Conservation (phyloP, 345 rosid species). For the Mercurialis annua region DNA sequence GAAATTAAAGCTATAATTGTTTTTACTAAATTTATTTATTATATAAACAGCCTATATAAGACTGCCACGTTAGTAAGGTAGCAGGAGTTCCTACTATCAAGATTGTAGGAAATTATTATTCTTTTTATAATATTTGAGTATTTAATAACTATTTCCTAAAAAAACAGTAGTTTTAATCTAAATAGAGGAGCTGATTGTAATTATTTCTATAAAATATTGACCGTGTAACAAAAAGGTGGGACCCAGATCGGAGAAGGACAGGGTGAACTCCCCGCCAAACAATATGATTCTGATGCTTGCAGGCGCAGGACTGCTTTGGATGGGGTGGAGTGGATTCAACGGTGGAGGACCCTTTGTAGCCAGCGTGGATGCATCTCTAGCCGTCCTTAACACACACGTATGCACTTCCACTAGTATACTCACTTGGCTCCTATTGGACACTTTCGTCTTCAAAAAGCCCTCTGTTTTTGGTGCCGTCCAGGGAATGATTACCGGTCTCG, state of each 20-base stretch:
- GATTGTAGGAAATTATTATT: too few species aligned
- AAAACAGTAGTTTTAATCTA: too few species aligned
- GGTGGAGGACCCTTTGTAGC: conserved; percentile 41
- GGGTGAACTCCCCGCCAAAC: conserved; percentile 43
- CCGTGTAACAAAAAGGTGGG: conserved; percentile 32
- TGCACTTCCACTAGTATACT: conserved; percentile 44
- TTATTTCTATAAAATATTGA: too few species aligned
- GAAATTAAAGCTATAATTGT: too few species aligned
- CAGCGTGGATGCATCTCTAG: conserved; percentile 40
- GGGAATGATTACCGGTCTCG: conserved; percentile 54
- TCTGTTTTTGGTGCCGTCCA: conserved; percentile 39
- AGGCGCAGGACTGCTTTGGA: conserved; percentile 56
- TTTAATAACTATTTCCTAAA: too few species aligned
- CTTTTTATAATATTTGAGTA: too few species aligned
- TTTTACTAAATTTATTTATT: too few species aligned
- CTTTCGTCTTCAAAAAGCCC: conserved; percentile 33
- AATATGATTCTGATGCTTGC: conserved; percentile 46
- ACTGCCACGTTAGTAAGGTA: too few species aligned
- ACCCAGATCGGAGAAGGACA: conserved; percentile 46
- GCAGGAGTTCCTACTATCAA: too few species aligned
- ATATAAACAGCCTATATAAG: too few species aligned
- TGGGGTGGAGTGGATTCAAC: conserved; percentile 67
- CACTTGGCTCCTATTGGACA: conserved; percentile 47
- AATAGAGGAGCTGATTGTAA: too few species aligned
- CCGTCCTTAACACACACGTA: conserved; percentile 51